phyloP scores from a whole-genome alignment of 768 basidiomycete species.

The Lepiota subincarnata region DNA sequence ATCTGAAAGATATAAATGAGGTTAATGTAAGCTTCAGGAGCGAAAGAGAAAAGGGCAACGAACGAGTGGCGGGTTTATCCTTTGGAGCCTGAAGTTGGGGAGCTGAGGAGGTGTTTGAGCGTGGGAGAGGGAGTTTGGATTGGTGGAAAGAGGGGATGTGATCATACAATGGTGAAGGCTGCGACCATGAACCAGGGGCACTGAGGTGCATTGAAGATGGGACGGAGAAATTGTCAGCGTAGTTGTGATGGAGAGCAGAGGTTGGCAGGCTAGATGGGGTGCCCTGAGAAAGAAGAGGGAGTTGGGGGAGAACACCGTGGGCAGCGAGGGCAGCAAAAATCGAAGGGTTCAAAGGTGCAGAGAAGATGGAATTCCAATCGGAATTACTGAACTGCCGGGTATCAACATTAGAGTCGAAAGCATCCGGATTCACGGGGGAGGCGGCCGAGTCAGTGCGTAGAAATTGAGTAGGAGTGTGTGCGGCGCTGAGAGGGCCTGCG shows the following conservation, averaged over 20 bases:
- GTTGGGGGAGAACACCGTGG: constrained; percentile 49
- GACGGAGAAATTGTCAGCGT: constrained; percentile 10
- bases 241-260: constrained; percentile 17
- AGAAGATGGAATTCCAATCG: constrained; percentile 57
- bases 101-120: constrained; percentile 26
- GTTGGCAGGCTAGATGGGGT: constrained; percentile 34
- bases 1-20: constrained; percentile 2
- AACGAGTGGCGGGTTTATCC: constrained; percentile 17
- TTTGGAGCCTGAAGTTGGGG: constrained; percentile 17
- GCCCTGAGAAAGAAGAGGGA: constrained; percentile 22
- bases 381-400: constrained; percentile 23
- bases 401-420: constrained; percentile 15
- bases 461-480: constrained; percentile 13
- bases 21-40: background rate
- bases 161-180: constrained; percentile 20
- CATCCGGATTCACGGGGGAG: constrained; percentile 5
- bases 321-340: constrained; percentile 60
- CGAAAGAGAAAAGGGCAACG: constrained; percentile 8
- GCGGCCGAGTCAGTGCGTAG: constrained; percentile 11
- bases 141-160: constrained; percentile 18
- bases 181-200: constrained; percentile 27
- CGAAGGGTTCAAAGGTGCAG: constrained; percentile 57
- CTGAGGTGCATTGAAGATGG: constrained; percentile 19
- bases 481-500: constrained; percentile 15
- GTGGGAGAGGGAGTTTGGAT: constrained; percentile 25